These are phyloP conservation scores for Agarophyton chilense DNA, from an alignment of 23 red algal genomes.

Conservation along the genomic window DNA sequence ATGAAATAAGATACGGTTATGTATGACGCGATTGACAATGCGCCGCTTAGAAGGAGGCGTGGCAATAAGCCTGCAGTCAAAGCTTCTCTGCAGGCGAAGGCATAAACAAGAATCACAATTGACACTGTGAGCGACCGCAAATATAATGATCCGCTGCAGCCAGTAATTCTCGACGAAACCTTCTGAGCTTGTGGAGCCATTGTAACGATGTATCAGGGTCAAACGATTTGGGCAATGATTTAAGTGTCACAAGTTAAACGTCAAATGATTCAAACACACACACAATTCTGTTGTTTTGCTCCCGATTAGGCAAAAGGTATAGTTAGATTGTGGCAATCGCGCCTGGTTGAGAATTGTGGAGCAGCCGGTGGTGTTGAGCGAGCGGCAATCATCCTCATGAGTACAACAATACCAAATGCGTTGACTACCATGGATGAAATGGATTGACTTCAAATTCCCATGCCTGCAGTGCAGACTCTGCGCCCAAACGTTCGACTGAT, in stretches of 20 bases:
- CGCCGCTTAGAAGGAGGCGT: conserved; percentile 5
- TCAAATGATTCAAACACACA: background rate
- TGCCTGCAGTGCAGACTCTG: too few relatives aligned
- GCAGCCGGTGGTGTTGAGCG: too few relatives aligned
- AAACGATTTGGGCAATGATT: background rate
- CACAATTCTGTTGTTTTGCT: background rate
- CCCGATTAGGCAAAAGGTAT: too few relatives aligned
- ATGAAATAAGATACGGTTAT: conserved; percentile 51
- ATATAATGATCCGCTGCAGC: background rate
- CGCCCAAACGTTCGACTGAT: too few relatives aligned
- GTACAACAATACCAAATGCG: too few relatives aligned
- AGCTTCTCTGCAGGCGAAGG: background rate
- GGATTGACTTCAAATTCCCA: background rate
- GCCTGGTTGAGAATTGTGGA: too few relatives aligned
- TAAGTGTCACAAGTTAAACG: background rate
- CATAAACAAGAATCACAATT: background rate
- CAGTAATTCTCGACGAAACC: background rate
- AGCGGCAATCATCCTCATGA: too few relatives aligned
- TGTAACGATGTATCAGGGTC: background rate
- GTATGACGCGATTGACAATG: conserved; percentile 36
- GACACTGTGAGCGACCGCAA: background rate
- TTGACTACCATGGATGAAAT: conserved; percentile 7
- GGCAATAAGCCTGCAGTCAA: background rate
- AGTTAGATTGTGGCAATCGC: too few relatives aligned
- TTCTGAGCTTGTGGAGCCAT: background rate